phyloP scores from a whole-genome alignment of 139 green algal species.

The Spirogloea muscicola region DNA sequence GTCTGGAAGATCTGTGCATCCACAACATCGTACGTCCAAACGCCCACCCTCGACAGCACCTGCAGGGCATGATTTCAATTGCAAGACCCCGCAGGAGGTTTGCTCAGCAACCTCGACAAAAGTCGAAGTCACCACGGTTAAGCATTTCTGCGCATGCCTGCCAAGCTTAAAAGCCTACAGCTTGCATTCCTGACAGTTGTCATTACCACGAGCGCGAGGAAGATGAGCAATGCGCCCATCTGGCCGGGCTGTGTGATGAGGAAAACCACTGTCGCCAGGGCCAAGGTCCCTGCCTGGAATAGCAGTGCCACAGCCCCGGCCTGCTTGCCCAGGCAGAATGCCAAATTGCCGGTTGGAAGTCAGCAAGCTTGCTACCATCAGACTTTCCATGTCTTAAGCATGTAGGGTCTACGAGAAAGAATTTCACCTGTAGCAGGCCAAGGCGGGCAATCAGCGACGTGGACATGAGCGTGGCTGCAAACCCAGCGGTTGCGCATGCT shows the following conservation, averaged over 20 bases:
- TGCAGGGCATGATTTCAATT: no score
- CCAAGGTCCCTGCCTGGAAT: conserved; percentile 20
- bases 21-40: conserved; percentile 42
- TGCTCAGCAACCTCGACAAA: no score
- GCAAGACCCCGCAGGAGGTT: no score
- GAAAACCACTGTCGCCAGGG: conserved; percentile 1
- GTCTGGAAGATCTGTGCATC: conserved; percentile 48
- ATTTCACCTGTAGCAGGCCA: conserved; percentile 13
- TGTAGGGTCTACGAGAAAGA: not conserved
- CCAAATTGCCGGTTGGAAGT: no score
- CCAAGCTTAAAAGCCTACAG: no score
- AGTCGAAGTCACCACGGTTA: no score
- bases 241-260: not conserved
- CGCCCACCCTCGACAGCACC: conserved; percentile 31
- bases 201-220: conserved; percentile 25
- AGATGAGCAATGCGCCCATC: conserved; percentile 1
- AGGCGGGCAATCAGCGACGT: conserved; percentile 2
- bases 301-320: conserved; percentile 16
- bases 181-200: no score
- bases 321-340: not conserved
- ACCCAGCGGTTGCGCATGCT: conserved; percentile 24
- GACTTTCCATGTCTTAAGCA: no score
- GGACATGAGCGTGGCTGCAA: conserved; percentile 21
- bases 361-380: no score
- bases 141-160: no score